These are phyloP conservation scores for Apiotrichum brassicae DNA, from an alignment of 1,284 basidiomycete genomes.

Conservation along the genomic window DNA sequence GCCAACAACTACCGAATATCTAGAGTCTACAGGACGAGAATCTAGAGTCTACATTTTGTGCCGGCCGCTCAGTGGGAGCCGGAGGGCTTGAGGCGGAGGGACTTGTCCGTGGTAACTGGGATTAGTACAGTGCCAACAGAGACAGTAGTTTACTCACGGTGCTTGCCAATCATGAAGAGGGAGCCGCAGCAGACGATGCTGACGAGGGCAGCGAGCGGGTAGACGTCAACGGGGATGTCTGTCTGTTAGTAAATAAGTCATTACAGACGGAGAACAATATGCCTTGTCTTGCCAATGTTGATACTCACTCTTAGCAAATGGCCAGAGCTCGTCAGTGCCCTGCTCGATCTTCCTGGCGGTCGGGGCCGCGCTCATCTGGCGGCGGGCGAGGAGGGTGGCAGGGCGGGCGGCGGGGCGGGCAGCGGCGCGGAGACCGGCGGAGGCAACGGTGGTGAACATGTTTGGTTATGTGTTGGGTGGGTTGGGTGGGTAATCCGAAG, in stretches of 20 bases:
- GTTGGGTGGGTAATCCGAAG: neutral
- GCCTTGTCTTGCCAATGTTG: too few relatives aligned
- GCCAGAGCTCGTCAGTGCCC: conserved; percentile 1
- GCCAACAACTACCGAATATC: too few relatives aligned
- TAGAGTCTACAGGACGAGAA: too few relatives aligned
- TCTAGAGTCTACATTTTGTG: too few relatives aligned
- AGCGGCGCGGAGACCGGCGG: neutral
- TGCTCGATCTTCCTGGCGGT: neutral
- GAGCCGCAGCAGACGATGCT: neutral
- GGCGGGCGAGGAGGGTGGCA: neutral
- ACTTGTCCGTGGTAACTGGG: conserved; percentile 2
- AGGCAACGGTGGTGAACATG: neutral
- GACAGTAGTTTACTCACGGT: neutral
- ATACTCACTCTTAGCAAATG: conserved; percentile 1
- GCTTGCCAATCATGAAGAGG: conserved; percentile 1
- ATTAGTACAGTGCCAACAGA: neutral
- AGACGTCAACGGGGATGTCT: conserved; percentile 6
- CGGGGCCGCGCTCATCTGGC: neutral
- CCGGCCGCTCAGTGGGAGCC: neutral
- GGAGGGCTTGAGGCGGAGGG: conserved; percentile 5
- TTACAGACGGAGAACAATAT: too few relatives aligned
- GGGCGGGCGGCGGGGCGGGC: neutral
- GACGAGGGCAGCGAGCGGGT: conserved; percentile 2
- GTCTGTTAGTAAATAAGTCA: neutral
- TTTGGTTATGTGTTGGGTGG: neutral